These are phyloP conservation scores for Physaria fendleri DNA, from an alignment of 345 rosid species.

Conservation along the genomic window DNA sequence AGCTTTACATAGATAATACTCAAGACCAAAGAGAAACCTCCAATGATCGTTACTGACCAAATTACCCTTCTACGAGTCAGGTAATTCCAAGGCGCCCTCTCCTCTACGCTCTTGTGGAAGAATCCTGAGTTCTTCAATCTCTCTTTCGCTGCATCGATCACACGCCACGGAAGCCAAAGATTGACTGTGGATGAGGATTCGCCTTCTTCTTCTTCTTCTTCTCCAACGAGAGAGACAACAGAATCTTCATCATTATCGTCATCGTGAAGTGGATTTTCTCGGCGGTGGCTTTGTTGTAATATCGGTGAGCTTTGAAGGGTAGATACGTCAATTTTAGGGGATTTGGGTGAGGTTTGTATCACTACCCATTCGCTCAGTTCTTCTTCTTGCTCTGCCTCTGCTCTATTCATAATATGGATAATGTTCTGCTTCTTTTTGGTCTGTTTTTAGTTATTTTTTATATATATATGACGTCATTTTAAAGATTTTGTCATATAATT, in stretches of 20 bases:
- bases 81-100: background rate
- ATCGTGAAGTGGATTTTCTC: background rate
- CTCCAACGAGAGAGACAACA: background rate
- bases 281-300: conserved; percentile 12
- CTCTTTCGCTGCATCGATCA: conserved; percentile 12
- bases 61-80: conserved; percentile 4
- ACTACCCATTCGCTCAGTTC: conserved; percentile 28
- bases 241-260: background rate
- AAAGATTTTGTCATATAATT: background rate
- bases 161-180: conserved; percentile 10
- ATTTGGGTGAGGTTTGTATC: conserved; percentile 18
- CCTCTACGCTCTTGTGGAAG: background rate
- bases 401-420: conserved; percentile 19
- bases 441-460: conserved; percentile 2
- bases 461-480: conserved; percentile 16
- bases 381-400: conserved; percentile 27
- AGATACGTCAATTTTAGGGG: background rate
- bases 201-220: conserved; percentile 10
- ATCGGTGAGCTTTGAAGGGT: conserved; percentile 12
- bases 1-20: conserved; percentile 18
- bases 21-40: conserved; percentile 15
- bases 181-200: conserved; percentile 5
- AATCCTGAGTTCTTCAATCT: background rate
- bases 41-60: conserved; percentile 17
- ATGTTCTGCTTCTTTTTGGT: background rate